Percentiles rank a stretch among this genome's conserved stretches.
Evolutionary conservation across 768 basidiomycete genomes (phyloP).

Genomic region (Psilocybe cyanescens): DNA sequence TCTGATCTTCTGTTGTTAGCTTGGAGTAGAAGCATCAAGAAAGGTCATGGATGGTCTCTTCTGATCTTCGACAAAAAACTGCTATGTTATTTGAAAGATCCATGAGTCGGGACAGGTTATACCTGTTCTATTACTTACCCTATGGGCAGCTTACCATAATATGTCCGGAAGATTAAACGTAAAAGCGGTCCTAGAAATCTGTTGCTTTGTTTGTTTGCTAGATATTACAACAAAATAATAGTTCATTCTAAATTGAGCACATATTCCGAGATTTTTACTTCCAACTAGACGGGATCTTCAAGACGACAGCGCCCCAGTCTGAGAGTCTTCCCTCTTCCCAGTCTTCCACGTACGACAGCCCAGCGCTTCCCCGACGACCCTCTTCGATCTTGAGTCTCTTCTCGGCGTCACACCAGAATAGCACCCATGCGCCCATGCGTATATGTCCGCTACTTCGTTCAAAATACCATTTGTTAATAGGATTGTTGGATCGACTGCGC

Average conservation of each 20-base stretch:
- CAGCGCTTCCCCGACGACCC: conserved; percentile 62
- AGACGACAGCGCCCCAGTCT: conserved; percentile 69
- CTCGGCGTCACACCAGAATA: conserved; percentile 99
- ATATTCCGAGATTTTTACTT: conserved; percentile 34
- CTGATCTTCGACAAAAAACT: conserved; percentile 23
- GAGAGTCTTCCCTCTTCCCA: conserved; percentile 77
- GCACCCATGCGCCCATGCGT: conserved; percentile 83
- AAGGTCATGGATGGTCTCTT: conserved; percentile 78
- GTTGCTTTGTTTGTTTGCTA: conserved; percentile 5
- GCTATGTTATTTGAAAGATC: not conserved
- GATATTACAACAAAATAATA: conserved; percentile 20
- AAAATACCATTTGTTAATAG: conserved; percentile 99
- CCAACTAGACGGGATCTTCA: conserved; percentile 83
- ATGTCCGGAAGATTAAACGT: not conserved
- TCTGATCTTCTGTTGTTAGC: conserved; percentile 45
- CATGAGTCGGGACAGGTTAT: not conserved
- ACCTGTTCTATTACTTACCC: not conserved
- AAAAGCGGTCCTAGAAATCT: conserved; percentile 12
- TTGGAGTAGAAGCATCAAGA: conserved; percentile 91
- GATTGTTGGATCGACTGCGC: conserved; percentile 92
- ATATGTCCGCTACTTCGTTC: conserved; percentile 93
- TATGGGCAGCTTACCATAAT: not conserved
- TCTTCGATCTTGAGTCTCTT: conserved; percentile 75
- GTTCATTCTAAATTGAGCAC: conserved; percentile 16
- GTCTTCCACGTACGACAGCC: conserved; percentile 71